Evolutionary conservation across 768 basidiomycete genomes (phyloP), one percentile per base, ranked within the genome.

Genomic region (Hygrophorus pudorinus): DNA sequence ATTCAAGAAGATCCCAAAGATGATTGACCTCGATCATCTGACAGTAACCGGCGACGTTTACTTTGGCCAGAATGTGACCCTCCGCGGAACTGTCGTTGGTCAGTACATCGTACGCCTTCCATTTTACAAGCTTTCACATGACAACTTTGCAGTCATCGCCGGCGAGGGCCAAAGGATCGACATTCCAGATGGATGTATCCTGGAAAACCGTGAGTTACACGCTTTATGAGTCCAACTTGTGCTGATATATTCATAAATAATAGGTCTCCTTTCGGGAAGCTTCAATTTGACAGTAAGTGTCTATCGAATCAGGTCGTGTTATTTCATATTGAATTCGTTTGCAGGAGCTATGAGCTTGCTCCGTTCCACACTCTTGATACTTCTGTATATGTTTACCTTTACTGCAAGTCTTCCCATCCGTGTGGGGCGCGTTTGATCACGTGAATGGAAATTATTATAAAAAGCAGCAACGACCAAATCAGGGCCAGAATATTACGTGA

Each of bases 1-100:
- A 39, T 94, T 97, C 79, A 87, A 89, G 73, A 86, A 83, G 63
- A 92, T 94, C 54, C 92, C 92, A 24, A 78, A 78, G 57, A 85
- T 96, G 52, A 65, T 88, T 48, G 92, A 96, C 58, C 71, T 94
- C 51, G 93, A 96, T 62, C 92, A 96, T 65, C 72, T 96, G 64
- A 96, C 93, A 8, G 88, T 96, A 32, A 81, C 85, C 33, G 91
- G 89, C 32, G 87, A 93, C 60, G 88, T 93, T 28, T 79, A 81
- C 69, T 91, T 94, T 61, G 90, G 90, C 16, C 79, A 83, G 47
- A 85, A 85, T 56, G 81, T 89, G 27, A 86, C 84, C 18, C 72
- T 94, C 37, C 78, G 85, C 20, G 90, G 91, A 5, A 94, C 91
- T 28, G 90, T 93, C 56, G 92, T 94, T 53, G 75, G 79, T 76